Evolutionary conservation across 306 rosid species (phyloP), one percentile per base, ranked within the genome.

Genomic region (Phaseolus lunatus): DNA sequence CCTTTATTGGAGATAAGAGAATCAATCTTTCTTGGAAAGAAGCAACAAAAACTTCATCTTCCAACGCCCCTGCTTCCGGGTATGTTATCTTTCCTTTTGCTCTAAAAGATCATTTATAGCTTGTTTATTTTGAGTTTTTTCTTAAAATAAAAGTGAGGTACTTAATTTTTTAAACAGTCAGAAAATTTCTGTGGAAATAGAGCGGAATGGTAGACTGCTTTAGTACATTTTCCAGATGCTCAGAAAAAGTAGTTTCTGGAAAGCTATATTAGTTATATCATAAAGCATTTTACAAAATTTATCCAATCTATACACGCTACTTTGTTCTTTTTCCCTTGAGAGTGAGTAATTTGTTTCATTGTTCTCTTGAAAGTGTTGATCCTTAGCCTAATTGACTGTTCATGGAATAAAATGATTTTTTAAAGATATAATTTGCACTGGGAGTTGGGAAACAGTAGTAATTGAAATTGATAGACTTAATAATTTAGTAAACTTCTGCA

Each of bases 21-120:
- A 81, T 96, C 88, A 91, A 86, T 82, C 91, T 96, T 15, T 96
- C 99, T 16, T 96, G 99, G 99, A 92, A 89, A 86, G 99, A 95
- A 84, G 90, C 86, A 61, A 58, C 89, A 70, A 95, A 95, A 86
- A 67, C 91, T 70, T 65, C 78, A 22, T 19, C 76, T 41, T 62
- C 90, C 73, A 15, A 92, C 47, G 33, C 85, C 9, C 64, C 87
- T 47, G 77, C 91, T 13, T 31, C 89, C 33, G 97, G 99, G 99
- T 92, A 92, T 56, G 86, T 61, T 19, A 11, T 64, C 67, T 72
- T 20, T 73, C 35, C 57, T 62, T 78, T 48, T 65, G 54, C 31
- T 72, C 26, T 58, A 58, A 75, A 58, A 33, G 44, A 78, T 49
- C 52, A 49, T 57, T 77, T 23, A 61, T 33, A 9, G 50, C 20